These are phyloP conservation scores for Akanthomyces muscarius DNA, from an alignment of 2,329 filamentous ascomycete species.

Conservation along the genomic window DNA sequence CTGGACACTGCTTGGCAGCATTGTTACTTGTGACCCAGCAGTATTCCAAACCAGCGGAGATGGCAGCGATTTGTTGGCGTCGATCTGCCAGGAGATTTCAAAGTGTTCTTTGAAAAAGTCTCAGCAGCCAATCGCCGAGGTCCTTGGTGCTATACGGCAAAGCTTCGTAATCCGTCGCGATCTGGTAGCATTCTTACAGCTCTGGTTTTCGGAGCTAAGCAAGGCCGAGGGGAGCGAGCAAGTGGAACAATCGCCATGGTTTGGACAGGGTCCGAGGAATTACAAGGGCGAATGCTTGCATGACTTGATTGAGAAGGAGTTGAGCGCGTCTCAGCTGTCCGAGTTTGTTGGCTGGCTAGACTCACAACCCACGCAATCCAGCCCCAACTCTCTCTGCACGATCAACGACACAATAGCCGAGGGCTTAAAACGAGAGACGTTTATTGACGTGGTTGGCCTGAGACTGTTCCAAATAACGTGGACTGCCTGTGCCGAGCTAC, in stretches of 20 bases:
- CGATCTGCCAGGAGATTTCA: constrained; percentile 36
- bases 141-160: constrained; percentile 40
- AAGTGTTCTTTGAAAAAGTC: constrained; percentile 12
- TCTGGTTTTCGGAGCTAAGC: constrained; percentile 44
- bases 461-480: constrained; percentile 29
- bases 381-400: constrained; percentile 35
- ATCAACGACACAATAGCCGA: constrained; percentile 41
- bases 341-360: constrained; percentile 42
- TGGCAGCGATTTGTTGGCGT: constrained; percentile 36
- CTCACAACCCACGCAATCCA: constrained; percentile 25
- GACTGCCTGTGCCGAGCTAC: constrained; percentile 2
- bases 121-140: constrained; percentile 28
- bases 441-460: constrained; percentile 38
- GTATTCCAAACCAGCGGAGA: constrained; percentile 41
- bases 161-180: constrained; percentile 43
- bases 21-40: constrained; percentile 45
- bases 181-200: constrained; percentile 42
- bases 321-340: constrained; percentile 42
- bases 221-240: constrained; percentile 30
- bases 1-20: constrained; percentile 40
- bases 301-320: constrained; percentile 37
- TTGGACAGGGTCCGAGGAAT: constrained; percentile 24
- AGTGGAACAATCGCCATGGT: constrained; percentile 32
- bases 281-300: constrained; percentile 22
- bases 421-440: constrained; percentile 40